phyloP scores from a whole-genome alignment of 371 early-diverging fungal species.

The Mortierella sp. region DNA sequence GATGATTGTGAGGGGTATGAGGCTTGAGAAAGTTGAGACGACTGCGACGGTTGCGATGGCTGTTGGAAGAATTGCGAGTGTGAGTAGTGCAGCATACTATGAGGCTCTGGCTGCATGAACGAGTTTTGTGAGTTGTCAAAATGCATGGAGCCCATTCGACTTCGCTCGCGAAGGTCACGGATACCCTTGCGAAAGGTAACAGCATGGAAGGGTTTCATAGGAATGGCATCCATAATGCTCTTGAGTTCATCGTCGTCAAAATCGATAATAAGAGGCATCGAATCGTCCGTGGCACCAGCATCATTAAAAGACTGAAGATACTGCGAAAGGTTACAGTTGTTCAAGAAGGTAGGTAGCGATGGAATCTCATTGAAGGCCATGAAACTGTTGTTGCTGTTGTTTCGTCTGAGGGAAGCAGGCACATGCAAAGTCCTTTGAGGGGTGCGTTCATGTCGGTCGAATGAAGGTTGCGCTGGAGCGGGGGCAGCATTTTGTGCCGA shows the following conservation, averaged over 20 bases:
- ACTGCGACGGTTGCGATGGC: conserved; percentile 46
- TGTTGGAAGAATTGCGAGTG: conserved; percentile 55
- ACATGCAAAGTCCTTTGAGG: conserved; percentile 31
- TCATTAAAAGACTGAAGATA: conserved; percentile 62
- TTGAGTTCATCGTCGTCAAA: conserved; percentile 65
- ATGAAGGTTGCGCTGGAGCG: conserved; percentile 1
- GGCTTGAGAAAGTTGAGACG: conserved; percentile 28
- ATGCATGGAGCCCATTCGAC: conserved; percentile 53
- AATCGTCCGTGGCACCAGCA: conserved; percentile 67
- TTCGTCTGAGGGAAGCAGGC: conserved; percentile 36
- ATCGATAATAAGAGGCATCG: conserved; percentile 60
- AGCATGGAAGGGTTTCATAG: conserved; percentile 68
- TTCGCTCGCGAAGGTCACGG: conserved; percentile 57
- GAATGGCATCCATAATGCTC: conserved; percentile 59
- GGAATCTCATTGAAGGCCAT: conserved; percentile 48
- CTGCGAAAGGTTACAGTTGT: conserved; percentile 59
- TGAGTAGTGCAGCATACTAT: conserved; percentile 45
- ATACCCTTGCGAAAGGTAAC: conserved; percentile 61
- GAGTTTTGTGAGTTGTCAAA: conserved; percentile 53
- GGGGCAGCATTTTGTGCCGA: conserved; percentile 4
- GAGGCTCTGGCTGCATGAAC: conserved; percentile 57
- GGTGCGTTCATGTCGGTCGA: conserved; percentile 6
- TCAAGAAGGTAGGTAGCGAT: conserved; percentile 56
- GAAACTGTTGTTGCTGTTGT: conserved; percentile 49
- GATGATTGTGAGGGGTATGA: conserved; percentile 44